Evolutionary conservation across 2,329 filamentous ascomycete species (phyloP), one percentile per base, ranked within the genome.

Genomic region (Pseudofabraea citricarpa): DNA sequence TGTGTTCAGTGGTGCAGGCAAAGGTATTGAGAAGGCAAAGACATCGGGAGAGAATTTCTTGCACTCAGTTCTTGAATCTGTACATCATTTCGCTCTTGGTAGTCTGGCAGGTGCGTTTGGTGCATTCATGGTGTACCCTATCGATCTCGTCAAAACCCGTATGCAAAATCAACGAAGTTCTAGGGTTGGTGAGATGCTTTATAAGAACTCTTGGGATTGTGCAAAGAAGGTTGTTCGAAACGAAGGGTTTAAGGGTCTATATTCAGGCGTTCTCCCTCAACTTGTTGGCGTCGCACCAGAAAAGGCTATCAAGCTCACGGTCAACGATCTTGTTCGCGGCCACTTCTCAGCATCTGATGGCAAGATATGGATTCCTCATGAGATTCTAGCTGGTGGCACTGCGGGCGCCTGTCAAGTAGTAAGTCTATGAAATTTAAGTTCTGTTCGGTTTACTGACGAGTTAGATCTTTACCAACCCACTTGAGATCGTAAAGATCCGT

Each of bases 401-500:
- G 93, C 93, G 27, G 93, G 93, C 69, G 90, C 72, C 55, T 97
- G 91, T 69, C 93, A 98, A 83, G 93, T 98, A 56, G 89, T 94
- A 77, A 73, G 85, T 83, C 43, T 24, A 16, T n/a, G n/a, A n/a
- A n/a, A 6, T 18, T 40, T n/a, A 41, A 20, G 21, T 20, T 15
- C 15, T 9, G 23, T 16, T 43, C 43, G 15, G 22, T 40, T 49
- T 48, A 55, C 40, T 22, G 31, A 37, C 21, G 29, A 40, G 22
- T 15, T 47, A 90, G 87, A 82, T 96, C 57, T 97, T 97, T 69
- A 96, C 90, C 55, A 98, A 97, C 66, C 93, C 93, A 20, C 81
- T 98, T 15, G 93, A 98, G 67, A 98, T 98, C 61, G 93, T 98
- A 73, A 98, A 98, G 75, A 98, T 98, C 63, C 87, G 93, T 54